Percentiles rank a stretch among this genome's conserved stretches.
phyloP scores from a whole-genome alignment of 371 early-diverging fungal genomes.

The Lichtheimia ornata region DNA sequence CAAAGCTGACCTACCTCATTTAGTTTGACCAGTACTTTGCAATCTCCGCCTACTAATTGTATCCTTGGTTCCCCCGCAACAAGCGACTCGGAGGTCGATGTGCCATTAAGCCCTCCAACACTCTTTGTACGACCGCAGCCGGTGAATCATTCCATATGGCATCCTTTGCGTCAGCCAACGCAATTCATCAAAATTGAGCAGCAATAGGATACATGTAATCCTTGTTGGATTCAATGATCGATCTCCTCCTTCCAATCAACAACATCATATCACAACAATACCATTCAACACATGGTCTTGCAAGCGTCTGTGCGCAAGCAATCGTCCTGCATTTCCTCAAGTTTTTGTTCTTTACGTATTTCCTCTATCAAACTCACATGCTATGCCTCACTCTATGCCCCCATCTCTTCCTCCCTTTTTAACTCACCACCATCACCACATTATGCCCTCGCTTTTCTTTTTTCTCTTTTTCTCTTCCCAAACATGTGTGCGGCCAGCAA shows the following conservation, averaged over 20 bases:
- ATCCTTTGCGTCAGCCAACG: not conserved
- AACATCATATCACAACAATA: too few species aligned
- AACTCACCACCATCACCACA: too few species aligned
- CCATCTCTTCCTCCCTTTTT: not conserved
- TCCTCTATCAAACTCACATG: not conserved
- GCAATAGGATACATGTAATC: not conserved
- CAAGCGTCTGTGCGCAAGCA: too few species aligned
- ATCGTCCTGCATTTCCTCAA: too few species aligned
- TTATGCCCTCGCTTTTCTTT: too few species aligned
- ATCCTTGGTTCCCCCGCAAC: constrained; percentile 14
- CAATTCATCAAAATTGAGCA: not conserved
- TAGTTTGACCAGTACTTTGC: constrained; percentile 13
- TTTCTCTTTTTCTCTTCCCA: too few species aligned
- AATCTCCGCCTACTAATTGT: constrained; percentile 12
- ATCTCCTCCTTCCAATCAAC: too few species aligned
- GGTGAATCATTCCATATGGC: constrained; percentile 17
- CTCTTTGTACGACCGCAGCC: constrained; percentile 15
- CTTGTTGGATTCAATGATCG: too few species aligned
- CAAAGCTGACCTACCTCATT: constrained; percentile 3
- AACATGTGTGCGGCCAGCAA: too few species aligned
- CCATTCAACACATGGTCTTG: too few species aligned
- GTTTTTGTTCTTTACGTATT: too few species aligned
- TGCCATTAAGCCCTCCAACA: constrained; percentile 18
- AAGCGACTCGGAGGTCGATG: constrained; percentile 18
- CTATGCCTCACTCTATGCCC: constrained; percentile 1